Base-by-base conservation (phyloP, 768 basidiomycete genomes). In the Collybia sp. region DNA sequence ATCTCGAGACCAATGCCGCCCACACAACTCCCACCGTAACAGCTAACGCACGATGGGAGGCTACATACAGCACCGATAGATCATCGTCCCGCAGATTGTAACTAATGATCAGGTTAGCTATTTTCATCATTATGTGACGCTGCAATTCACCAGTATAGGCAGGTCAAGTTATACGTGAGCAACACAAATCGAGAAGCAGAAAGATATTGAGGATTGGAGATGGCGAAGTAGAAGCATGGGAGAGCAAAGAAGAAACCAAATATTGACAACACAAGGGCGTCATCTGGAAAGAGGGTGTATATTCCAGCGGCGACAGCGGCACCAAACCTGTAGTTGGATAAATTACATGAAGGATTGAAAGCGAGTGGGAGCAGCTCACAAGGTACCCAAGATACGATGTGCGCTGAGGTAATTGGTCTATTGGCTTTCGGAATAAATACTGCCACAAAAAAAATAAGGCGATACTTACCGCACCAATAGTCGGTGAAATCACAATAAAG, bases 221-320 rank as follows among this genome's bases (percentile, higher is more conserved):
- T 78, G 51, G 93, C 87, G 58, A 82, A 85, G 65, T 89, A 93
- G 68, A 95, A 98, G 62, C 95, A 97, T 13, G 95, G 96, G 6
- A 96, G 70, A 0, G 93, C 93, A 59, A 88, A 92, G 53, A 93
- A 68, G 61, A 93, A 89, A 0, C 96, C 95, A 50, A 93, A 86
- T 30, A 88, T 63, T 0, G 93, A 80, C 6, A 99, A 75, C 2
- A 85, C 67, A 30, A 82, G 60, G 0, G 89, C 75, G 42, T 92
- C 77, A 32, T 90, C 83, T 1, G 88, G 85, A 58, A 92, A 91
- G 10, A 85, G 53, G 0, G 80, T 71, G 64, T 88, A 96, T 5
- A 88, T 71, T 1, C 65, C 68, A 12, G 85, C 80, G 3, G 94
- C 93, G 0, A 85, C 79, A 1, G 71, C 64, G 1, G 94, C 94